Percentiles rank a stretch among this genome's conserved stretches.
phyloP scores from a whole-genome alignment of 441 rosid species.

The Breynia disticha region DNA sequence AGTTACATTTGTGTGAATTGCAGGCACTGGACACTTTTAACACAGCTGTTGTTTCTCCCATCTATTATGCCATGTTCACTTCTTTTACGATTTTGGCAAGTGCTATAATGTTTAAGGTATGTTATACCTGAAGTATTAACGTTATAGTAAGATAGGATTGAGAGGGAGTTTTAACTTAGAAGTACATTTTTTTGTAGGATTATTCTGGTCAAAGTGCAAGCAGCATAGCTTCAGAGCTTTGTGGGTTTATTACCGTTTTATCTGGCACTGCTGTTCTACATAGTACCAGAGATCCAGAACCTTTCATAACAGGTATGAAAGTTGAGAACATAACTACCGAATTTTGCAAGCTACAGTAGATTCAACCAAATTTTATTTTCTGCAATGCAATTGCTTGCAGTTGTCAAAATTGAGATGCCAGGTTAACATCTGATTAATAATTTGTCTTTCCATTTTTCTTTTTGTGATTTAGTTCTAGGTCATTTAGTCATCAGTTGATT shows the following conservation, averaged over 20 bases:
- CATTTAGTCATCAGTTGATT: too few relatives aligned
- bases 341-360: not conserved
- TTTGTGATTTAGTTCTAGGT: too few relatives aligned
- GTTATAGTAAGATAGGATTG: not conserved
- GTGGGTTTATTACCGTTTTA: slow-evolving; percentile 54
- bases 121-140: not conserved
- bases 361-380: too few relatives aligned
- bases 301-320: slow-evolving; percentile 36
- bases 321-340: not conserved
- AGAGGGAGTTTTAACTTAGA: not conserved
- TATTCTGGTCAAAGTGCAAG: slow-evolving; percentile 56
- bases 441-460: too few relatives aligned
- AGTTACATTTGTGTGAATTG: slow-evolving; percentile 10
- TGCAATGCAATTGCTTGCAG: too few relatives aligned
- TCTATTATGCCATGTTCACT: slow-evolving; percentile 58
- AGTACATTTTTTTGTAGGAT: slow-evolving; percentile 25
- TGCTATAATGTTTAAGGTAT: slow-evolving; percentile 69
- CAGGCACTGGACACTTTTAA: slow-evolving; percentile 63
- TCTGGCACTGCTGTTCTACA: slow-evolving; percentile 54
- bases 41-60: slow-evolving; percentile 58
- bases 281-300: slow-evolving; percentile 50
- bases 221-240: slow-evolving; percentile 49
- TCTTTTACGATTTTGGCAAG: slow-evolving; percentile 56
- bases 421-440: too few relatives aligned
- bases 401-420: too few relatives aligned